A percentile compares a stretch with the other conserved stretches of the same genome.
These are phyloP conservation scores for Acacia pycnantha DNA, from an alignment of 331 rosid genomes.

Conservation along the genomic window DNA sequence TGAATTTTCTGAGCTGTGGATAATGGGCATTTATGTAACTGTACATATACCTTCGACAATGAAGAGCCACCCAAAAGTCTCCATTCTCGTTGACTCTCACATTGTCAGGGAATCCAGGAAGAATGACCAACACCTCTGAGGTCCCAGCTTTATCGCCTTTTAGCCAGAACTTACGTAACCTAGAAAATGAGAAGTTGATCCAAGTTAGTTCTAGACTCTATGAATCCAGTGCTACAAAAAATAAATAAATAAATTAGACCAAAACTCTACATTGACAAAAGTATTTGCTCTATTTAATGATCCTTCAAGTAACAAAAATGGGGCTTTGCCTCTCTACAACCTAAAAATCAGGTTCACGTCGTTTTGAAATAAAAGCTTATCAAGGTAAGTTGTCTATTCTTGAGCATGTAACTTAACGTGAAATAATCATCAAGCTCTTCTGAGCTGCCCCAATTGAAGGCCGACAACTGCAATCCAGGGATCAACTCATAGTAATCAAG, in stretches of 20 bases:
- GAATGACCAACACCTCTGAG: slow-evolving; percentile 65
- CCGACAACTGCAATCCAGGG: background rate
- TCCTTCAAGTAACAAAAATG: background rate
- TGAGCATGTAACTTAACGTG: background rate
- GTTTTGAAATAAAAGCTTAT: background rate
- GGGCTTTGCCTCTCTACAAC: background rate
- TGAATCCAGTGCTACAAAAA: background rate
- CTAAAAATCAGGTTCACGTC: background rate
- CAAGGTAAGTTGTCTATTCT: background rate
- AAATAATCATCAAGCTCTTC: background rate
- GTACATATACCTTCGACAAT: slow-evolving; percentile 46
- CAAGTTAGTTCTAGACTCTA: background rate
- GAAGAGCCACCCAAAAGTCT: slow-evolving; percentile 92
- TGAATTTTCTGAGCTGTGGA: slow-evolving; percentile 59
- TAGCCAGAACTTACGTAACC: slow-evolving; percentile 81
- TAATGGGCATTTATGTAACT: slow-evolving; percentile 42
- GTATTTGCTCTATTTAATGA: background rate
- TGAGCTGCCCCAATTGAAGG: background rate
- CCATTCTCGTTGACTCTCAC: slow-evolving; percentile 77
- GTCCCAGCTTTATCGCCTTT: slow-evolving; percentile 86
- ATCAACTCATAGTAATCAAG: too few relatives aligned
- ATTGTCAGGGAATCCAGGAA: slow-evolving; percentile 92
- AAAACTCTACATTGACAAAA: background rate
- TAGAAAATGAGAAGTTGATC: slow-evolving; percentile 28
- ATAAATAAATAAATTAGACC: background rate